Evolutionary conservation across 495 filamentous ascomycete species (phyloP), one percentile per base, ranked within the genome.

Genomic region (Trichoderma reesei): DNA sequence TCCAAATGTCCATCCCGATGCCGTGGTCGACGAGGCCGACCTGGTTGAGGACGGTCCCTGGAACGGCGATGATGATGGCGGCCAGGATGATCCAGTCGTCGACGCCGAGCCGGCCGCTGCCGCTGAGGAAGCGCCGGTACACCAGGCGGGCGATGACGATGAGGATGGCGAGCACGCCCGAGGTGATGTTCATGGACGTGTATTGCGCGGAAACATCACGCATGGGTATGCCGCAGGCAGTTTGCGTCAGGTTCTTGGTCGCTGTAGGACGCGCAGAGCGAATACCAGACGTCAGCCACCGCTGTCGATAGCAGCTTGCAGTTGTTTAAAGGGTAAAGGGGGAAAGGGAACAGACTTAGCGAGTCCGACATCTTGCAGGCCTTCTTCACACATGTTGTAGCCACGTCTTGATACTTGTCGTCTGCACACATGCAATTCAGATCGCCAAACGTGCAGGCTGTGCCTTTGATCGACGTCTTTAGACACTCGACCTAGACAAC

Each of bases 1-100:
- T 71, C 74, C 73, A 77, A 37, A 77, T 68, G 38, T 77, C 73
- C 20, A 31, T 65, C 10, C 74, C 74, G 2, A 73, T 60, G 20
- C 74, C 74, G 37, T 72, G 67, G 8, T 62, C 62, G 16, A 46
- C 65, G 20, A 65, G 54, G 36, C 66, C 67, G 56, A 63, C 54
- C 4, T 65, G 60, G 26, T 51, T 62, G 39, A 68, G 10, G 44
- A 61, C 36, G n/a, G 34, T 41, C 31, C 48, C 56, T 1, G 64
- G 63, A 10, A 66, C 37, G 33, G 41, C 64, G 7, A 63, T 39
- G 42, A 67, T n/a, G 51, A 65, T 51, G 33, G 67, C 59, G 16
- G 63, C 8, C 3, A 68, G 36, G 59, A 65, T 59, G 37, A 68
- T 61, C 62, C 63, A 64, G 61, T 70, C 69, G 38, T 70, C 69